phyloP scores from a whole-genome alignment of 2,329 filamentous ascomycete genomes.

The Colletotrichum tropicicola region DNA sequence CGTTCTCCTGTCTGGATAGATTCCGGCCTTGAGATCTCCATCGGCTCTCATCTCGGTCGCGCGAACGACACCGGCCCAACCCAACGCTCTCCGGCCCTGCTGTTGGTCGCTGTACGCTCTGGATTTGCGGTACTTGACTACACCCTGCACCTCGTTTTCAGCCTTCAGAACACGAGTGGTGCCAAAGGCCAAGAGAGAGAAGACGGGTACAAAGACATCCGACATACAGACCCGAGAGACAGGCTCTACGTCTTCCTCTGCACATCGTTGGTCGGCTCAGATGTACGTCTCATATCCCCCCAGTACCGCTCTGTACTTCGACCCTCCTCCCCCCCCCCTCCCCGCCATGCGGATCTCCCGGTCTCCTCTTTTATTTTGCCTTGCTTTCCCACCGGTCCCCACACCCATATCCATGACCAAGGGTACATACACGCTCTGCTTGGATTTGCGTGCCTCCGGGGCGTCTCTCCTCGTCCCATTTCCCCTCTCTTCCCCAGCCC shows the following conservation, averaged over 20 bases:
- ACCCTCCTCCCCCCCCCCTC: not conserved
- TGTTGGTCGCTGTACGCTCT: slow-evolving; percentile 4
- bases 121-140: not conserved
- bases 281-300: slow-evolving; percentile 11
- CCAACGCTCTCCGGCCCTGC: slow-evolving; percentile 9
- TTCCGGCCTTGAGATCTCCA: slow-evolving; percentile 2
- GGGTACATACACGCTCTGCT: no score
- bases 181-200: not conserved
- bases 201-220: not conserved
- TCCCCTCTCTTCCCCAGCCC: not conserved
- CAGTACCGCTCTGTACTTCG: not conserved
- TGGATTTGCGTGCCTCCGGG: not conserved
- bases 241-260: not conserved
- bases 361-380: slow-evolving; percentile 15
- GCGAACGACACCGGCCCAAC: slow-evolving; percentile 7
- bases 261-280: not conserved
- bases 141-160: not conserved
- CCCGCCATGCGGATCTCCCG: slow-evolving; percentile 28
- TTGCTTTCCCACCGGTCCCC: slow-evolving; percentile 1
- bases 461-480: not conserved
- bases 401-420: not conserved
- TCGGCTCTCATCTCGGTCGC: slow-evolving; percentile 24
- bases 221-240: not conserved
- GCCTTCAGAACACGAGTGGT: not conserved
- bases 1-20: not conserved